Base-by-base conservation (phyloP, 1,284 basidiomycete genomes). In the Thecaphora thlaspeos region DNA sequence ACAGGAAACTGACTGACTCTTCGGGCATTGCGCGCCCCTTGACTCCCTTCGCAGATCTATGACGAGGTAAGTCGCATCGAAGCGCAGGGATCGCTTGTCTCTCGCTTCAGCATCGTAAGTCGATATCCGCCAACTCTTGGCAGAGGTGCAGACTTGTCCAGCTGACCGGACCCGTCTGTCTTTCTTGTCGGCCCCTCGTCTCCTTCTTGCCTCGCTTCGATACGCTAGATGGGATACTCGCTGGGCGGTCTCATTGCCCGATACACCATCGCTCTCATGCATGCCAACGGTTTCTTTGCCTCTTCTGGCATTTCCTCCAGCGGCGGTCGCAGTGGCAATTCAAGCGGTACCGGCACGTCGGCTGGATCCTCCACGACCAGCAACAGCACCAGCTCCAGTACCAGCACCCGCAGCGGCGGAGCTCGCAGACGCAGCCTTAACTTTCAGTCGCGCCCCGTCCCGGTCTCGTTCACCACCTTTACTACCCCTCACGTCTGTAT, bases 401-500 rank as follows among this genome's bases (percentile, higher is more conserved):
- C n/a, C n/a, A n/a, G n/a, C n/a, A n/a, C n/a, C n/a, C n/a, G n/a
- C n/a, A n/a, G n/a, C n/a, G 12, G 32, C 24, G 4, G 30, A n/a
- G 32, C 7, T 4, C 5, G 34, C n/a, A 21, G n/a, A 42, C 22
- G 37, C 37, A 18, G 24, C 28, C 15, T 32, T 52, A 22, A 3
- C 26, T 64, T 64, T 34, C 42, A 48, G 14, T 64, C 61, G 10
- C 36, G 57, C 37, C 61, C 56, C 5, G 38, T 18, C 0, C 19
- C 56, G 3, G 43, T 44, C 14, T 53, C 46, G 2, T 90, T 92
- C 75, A 85, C 85, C 46, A 90, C 90, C 0, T 81, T 92, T 48
- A 88, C 90, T 2, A 90, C 90, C 0, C 90, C 90, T 1, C 87
- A 90, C 63, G 81, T 91, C 19, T 90, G 89, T 9, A 61, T 80